A percentile compares a stretch with the other conserved stretches of the same genome.
Evolutionary conservation across 768 basidiomycete species (phyloP).

Genomic region (Lactifluus subvellereus): DNA sequence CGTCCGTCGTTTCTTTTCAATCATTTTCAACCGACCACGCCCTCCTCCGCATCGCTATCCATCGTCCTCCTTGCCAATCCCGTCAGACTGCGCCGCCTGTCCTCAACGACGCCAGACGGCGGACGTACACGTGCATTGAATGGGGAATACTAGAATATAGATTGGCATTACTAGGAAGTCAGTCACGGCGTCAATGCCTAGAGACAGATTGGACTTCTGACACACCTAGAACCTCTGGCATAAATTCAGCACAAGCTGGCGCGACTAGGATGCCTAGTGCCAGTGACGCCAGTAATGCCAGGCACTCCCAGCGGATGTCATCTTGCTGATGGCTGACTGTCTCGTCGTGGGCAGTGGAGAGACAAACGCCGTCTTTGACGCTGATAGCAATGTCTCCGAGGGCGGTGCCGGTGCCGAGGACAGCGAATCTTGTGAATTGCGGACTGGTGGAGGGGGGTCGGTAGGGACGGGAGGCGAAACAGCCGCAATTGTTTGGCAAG

Average conservation of each 20-base stretch:
- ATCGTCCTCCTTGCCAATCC: slow-evolving; percentile 63
- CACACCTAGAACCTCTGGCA: too few relatives aligned
- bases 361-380: background rate
- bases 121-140: slow-evolving; percentile 19
- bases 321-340: background rate
- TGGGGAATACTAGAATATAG: too few relatives aligned
- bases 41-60: slow-evolving; percentile 74
- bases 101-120: slow-evolving; percentile 18
- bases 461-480: slow-evolving; percentile 31
- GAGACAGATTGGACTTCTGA: too few relatives aligned
- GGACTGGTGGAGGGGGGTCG: slow-evolving; percentile 20
- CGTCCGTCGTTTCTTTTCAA: too few relatives aligned
- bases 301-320: too few relatives aligned
- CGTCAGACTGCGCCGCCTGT: slow-evolving; percentile 23
- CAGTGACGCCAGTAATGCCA: too few relatives aligned
- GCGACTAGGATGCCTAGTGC: too few relatives aligned
- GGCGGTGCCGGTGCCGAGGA: background rate
- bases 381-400: background rate
- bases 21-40: slow-evolving; percentile 4
- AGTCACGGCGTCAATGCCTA: too few relatives aligned
- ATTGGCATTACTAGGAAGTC: too few relatives aligned
- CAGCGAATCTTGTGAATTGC: slow-evolving; percentile 13
- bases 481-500: slow-evolving; percentile 28
- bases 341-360: background rate
- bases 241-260: too few relatives aligned